Conservation (phyloP, 257 asterid genomes). For the Apocynum venetum region DNA sequence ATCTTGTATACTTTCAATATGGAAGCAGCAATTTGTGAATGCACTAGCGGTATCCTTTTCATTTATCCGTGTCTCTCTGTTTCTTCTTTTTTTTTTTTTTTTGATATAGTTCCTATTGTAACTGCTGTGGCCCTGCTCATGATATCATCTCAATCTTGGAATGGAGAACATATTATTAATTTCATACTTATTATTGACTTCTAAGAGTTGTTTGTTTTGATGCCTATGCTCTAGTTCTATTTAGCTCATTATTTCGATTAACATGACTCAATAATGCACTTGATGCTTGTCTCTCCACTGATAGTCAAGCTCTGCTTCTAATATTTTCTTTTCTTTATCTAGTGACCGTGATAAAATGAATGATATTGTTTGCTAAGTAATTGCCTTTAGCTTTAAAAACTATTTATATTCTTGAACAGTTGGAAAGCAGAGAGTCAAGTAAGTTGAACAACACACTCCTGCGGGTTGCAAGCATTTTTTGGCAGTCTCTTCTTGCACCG, state of each 20-base stretch:
- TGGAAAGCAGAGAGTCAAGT: conserved; percentile 56
- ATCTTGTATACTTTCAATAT: conserved; percentile 37
- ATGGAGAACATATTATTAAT: neutral
- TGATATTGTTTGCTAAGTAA: neutral
- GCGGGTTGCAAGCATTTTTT: conserved; percentile 42
- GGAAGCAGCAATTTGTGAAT: conserved; percentile 76
- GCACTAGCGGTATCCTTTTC: conserved; percentile 50
- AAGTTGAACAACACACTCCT: conserved; percentile 35
- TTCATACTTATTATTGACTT: neutral
- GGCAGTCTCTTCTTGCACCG: conserved; percentile 65
- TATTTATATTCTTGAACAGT: conserved; percentile 32
- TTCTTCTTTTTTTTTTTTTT: neutral
- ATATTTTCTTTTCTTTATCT: neutral
- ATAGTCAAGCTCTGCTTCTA: neutral
- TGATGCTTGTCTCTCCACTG: neutral
- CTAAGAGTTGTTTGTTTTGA: neutral
- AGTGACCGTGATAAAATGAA: neutral
- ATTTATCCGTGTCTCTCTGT: neutral
- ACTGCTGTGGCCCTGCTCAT: neutral
- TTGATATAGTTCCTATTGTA: neutral
- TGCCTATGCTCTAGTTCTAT: neutral
- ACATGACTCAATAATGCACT: neutral
- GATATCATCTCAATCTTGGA: neutral
- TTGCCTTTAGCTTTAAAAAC: neutral
- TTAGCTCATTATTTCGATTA: neutral